Conservation (phyloP, 2,329 filamentous ascomycete species). For the Aspergillus tubingensis region DNA sequence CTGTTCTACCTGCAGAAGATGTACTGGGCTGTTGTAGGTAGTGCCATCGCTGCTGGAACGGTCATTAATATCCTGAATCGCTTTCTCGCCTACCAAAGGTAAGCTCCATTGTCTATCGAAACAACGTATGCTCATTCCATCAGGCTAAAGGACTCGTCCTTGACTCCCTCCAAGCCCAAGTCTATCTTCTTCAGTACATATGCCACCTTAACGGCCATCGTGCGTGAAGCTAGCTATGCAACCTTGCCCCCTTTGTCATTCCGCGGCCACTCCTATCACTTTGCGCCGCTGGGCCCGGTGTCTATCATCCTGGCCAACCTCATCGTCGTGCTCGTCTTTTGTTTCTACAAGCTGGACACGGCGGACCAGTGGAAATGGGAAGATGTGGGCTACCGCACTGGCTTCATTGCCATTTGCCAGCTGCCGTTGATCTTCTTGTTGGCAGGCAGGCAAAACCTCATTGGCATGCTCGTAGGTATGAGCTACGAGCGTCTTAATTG, state of each 20-base stretch:
- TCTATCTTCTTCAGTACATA: conserved; percentile 49
- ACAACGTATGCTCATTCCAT: conserved; percentile 1
- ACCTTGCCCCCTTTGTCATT: conserved; percentile 40
- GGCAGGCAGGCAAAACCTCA: conserved; percentile 58
- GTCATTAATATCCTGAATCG: conserved; percentile 49
- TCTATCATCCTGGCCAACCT: conserved; percentile 46
- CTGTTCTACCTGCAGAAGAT: conserved; percentile 53
- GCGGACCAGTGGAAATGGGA: conserved; percentile 55
- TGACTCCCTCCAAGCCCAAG: conserved; percentile 57
- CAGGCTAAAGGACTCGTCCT: conserved; percentile 49
- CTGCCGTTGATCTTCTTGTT: conserved; percentile 59
- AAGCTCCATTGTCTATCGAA: conserved; percentile 5
- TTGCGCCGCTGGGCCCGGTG: conserved; percentile 43
- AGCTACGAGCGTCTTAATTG: conserved; percentile 56
- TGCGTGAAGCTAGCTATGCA: conserved; percentile 56
- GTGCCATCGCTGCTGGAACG: conserved; percentile 38
- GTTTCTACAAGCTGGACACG: conserved; percentile 58
- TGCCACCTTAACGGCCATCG: conserved; percentile 57
- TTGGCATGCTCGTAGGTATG: conserved; percentile 50
- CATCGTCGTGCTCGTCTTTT: conserved; percentile 55
- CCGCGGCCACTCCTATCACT: conserved; percentile 34
- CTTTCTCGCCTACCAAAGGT: conserved; percentile 54
- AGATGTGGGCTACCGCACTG: conserved; percentile 58
- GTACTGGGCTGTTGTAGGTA: conserved; percentile 55
- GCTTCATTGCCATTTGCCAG: conserved; percentile 56